Evolutionary conservation across 73 alveolate species (phyloP), one percentile per base, ranked within the genome.

Genomic region (Breviolum minutum): DNA sequence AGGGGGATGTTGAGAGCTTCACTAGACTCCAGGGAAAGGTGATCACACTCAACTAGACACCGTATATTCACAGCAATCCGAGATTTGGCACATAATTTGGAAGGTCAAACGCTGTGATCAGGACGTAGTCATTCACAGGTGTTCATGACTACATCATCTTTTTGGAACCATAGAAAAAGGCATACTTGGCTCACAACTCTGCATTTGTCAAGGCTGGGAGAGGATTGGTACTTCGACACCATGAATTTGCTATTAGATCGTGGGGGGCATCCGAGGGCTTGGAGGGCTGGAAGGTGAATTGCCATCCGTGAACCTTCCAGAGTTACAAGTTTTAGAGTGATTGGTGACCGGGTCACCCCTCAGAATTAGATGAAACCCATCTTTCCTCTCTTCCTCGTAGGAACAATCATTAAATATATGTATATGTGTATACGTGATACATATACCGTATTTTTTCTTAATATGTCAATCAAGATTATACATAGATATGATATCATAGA

Each of bases 201-300:
- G 73, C 63, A 22, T 24, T 29, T 12, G 9, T 63, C 62, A 19
- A 91, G 97, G 97, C 64, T 73, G 63, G 99, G 99, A 62, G 99
- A 94, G 84, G 99, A 94, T 61, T 94, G 99, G 99, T 94, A 94
- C 93, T 63, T 94, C 85, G 99, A 94, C 93, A 94, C 99, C 83
- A 94, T 94, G 94, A 94, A 94, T 71, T 62, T 80, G 71, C 85
- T 94, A 30, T 32, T 94, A 76, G 99, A 94, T 64, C 94, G 99
- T 73, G 30, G 17, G 97, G 97, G 40, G 76, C 90, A n/a, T 24
- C 5, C 27, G 14, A 40, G 54, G 54, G 5, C 3, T 40, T 40
- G 54, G 3, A 40, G 54, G 3, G 54, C 14, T n/a, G 26, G 26
- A 7, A 71, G 8, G 82, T 20, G 9, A 71, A 32, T 32, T 11